Evolutionary conservation across 352 stramenopile species (phyloP), one percentile per base, ranked within the genome.

Genomic region (Globisporangium echinulatum): DNA sequence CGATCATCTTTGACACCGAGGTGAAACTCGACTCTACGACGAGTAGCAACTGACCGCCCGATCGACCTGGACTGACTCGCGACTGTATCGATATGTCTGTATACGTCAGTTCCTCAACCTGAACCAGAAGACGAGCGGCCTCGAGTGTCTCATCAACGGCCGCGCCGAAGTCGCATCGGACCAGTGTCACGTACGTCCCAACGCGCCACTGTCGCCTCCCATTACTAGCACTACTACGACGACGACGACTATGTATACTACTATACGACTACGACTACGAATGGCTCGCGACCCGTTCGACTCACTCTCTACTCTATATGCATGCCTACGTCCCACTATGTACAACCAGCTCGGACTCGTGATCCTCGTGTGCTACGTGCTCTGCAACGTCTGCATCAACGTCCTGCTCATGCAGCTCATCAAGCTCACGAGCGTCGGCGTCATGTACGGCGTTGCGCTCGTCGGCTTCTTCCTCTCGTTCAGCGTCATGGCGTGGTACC

Each of bases 371-470:
- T 61, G 79, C 36, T 95, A 89, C 58, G 64, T 95, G 13, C 55
- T 86, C 36, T 88, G 73, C 58, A 93, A 92, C 53, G 82, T 93
- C n/a, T 67, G 76, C 14, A 80, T 92, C 52, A 93, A 92, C 66
- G 8, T 90, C 47, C 64, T 90, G 19, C 58, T 93, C 11, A 65
- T 92, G 17, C 76, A 86, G 48, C 61, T 95, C 25, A 77, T 95
- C 55, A 74, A 69, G 49, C 77, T 93, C 58, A 95, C 85, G 37
- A 93, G 71, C 51, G 68, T 92, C 17, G 82, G 78, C 6, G 87
- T 89, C 14, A 84, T 92, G 66, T 90, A 93, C 48, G 75, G 74
- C 19, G 83, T 72, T n/a, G 84, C 79, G 13, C 62, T 90, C 33
- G 49, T 83, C n/a, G 85, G 82, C 10, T 92, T 93, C 52, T 68